Percentiles rank a stretch among this genome's conserved stretches.
phyloP scores from a whole-genome alignment of 2,329 filamentous ascomycete species.

The Diaporthe destruens region DNA sequence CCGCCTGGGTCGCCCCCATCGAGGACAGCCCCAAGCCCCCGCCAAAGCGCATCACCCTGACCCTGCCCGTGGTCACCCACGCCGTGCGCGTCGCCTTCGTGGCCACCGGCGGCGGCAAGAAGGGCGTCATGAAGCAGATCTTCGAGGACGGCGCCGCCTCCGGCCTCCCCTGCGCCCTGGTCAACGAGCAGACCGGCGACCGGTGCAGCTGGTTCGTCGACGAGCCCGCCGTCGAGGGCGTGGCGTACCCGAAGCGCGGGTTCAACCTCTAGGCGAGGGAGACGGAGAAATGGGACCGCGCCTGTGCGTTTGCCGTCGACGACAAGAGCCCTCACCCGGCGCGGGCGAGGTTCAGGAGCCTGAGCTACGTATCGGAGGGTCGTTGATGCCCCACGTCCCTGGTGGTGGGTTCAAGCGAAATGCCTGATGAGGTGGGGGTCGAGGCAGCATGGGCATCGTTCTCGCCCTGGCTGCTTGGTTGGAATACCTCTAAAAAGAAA shows the following conservation, averaged over 20 bases:
- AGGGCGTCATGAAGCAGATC: constrained; percentile 91
- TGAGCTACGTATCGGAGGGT: constrained; percentile 28
- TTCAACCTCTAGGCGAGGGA: constrained; percentile 68
- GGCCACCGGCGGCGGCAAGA: constrained; percentile 89
- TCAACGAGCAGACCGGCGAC: constrained; percentile 87
- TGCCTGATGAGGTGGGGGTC: neutral
- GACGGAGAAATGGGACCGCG: constrained; percentile 38
- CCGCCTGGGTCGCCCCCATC: constrained; percentile 93
- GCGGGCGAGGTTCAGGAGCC: constrained; percentile 27
- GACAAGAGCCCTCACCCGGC: constrained; percentile 26
- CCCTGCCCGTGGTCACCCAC: constrained; percentile 89
- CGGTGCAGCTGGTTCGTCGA: constrained; percentile 97
- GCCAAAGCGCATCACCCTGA: constrained; percentile 89
- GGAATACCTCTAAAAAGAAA: constrained; percentile 3
- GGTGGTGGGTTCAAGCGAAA: neutral
- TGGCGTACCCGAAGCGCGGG: constrained; percentile 83
- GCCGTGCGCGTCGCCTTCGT: constrained; percentile 90
- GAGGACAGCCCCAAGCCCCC: constrained; percentile 96
- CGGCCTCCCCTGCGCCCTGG: constrained; percentile 84
- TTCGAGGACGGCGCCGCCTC: constrained; percentile 80
- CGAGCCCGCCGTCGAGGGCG: constrained; percentile 84
- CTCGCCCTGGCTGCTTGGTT: constrained; percentile 15
- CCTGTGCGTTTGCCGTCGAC: constrained; percentile 19
- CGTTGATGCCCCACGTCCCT: neutral
- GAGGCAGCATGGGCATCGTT: constrained; percentile 1